Base-by-base conservation (phyloP, 352 stramenopile species). In the Globisporangium acanthophoron region DNA sequence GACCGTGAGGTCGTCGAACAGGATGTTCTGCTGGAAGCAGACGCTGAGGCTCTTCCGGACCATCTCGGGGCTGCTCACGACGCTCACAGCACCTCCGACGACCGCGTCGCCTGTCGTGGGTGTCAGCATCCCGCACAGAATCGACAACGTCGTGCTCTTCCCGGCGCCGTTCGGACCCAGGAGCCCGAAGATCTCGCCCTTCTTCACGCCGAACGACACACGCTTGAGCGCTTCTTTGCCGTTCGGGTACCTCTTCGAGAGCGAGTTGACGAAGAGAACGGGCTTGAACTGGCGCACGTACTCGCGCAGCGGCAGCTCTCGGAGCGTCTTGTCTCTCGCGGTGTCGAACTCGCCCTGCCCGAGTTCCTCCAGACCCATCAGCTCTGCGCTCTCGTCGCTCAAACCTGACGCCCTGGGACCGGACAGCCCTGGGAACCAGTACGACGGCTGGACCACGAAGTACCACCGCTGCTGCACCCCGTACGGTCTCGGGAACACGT, bases 111-210 rank as follows among this genome's bases (percentile, higher is more conserved):
- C 88, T 29, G 52, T 64, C 0, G 88, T 92, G 3, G 94, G 87
- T 0, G 78, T 69, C 3, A 98, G 46, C 54, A 97, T 92, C 18
- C 96, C 96, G 29, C 94, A 97, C 6, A 99, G 63, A 62, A 99
- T 98, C n/a, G 78, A 88, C 65, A 99, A 92, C 0, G 94, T 98
- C 18, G 97, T 99, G 37, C 94, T 98, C 58, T 99, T 98, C 15
- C 95, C 94, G 8, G 91, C 87, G 0, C 95, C 96, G 67, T 98
- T 99, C 11, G 90, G 86, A 5, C 96, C 95, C 7, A 98, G 65
- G 0, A 98, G 59, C 0, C 92, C 93, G 52, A 98, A 97, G 41
- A 97, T 93, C 61, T 98, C 86, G n/a, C 94, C 91, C 33, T 87
- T 87, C 51, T 81, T 75, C 15, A 98, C 90, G 9, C 73, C 80